Evolutionary conservation across 164 flowering plant genomes (phyloP).

Genomic region (Kingdonia uniflora): DNA sequence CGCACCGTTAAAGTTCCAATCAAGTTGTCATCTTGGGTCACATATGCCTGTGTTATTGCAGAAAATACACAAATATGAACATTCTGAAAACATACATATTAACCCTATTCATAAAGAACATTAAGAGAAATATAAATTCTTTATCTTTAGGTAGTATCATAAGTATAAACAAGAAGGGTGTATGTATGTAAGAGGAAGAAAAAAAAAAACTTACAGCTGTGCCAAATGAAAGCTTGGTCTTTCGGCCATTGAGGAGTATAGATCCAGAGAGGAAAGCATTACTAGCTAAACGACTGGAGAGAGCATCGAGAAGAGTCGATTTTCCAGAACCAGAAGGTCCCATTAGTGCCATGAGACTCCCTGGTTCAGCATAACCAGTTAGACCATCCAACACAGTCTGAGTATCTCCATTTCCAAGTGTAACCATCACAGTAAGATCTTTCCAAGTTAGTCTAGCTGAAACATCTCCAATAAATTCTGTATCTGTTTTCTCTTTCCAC

Average conservation of each 20-base stretch:
- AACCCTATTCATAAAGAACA: too few species aligned
- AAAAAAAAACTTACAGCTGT: slow-evolving; percentile 50
- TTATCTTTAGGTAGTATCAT: too few species aligned
- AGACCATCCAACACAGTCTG: slow-evolving; percentile 69
- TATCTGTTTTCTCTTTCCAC: slow-evolving; percentile 54
- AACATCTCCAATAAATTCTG: slow-evolving; percentile 60
- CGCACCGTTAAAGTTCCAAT: slow-evolving; percentile 84
- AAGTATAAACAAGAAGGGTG: too few species aligned
- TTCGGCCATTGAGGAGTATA: slow-evolving; percentile 74
- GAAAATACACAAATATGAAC: too few species aligned
- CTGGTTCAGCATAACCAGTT: slow-evolving; percentile 84
- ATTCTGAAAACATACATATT: too few species aligned
- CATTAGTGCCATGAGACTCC: slow-evolving; percentile 74
- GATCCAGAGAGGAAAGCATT: slow-evolving; percentile 82
- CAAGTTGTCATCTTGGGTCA: slow-evolving; percentile 91
- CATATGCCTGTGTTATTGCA: too few species aligned
- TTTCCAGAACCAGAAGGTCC: slow-evolving; percentile 96
- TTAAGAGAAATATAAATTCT: too few species aligned
- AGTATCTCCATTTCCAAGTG: slow-evolving; percentile 50
- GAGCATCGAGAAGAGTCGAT: slow-evolving; percentile 84
- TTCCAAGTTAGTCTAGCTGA: slow-evolving; percentile 85
- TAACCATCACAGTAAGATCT: slow-evolving; percentile 75
- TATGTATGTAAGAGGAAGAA: too few species aligned
- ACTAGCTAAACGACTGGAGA: slow-evolving; percentile 74
- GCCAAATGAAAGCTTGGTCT: slow-evolving; percentile 81